Base-by-base conservation (phyloP, 805 yeast genomes). In the Dipodascus geniculatus region DNA sequence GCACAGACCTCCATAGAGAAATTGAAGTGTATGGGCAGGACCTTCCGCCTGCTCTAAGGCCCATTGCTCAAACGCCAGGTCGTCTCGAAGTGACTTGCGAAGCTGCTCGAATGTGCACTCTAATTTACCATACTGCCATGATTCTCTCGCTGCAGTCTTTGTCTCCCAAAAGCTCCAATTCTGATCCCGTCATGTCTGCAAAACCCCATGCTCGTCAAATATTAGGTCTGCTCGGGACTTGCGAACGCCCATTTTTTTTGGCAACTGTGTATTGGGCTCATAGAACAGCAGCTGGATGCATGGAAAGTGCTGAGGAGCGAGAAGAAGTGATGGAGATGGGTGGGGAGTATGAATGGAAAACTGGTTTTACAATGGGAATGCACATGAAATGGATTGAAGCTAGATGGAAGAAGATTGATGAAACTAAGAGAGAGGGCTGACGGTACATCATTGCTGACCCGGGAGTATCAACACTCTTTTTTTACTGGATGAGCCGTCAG, bases 211-310 rank as follows among this genome's bases (percentile, higher is more conserved):
- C 44, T 11, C 17, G 44, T n/a, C 4, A 16, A 38, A 38, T 38
- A 6, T 38, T 38, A 16, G 44, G 44, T 11, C 19, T 38, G 8
- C 14, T 38, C 6, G 4, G 20, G 8, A 38, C 44, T 17, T 38
- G 44, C 14, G 44, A 38, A 6, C 4, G 14, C 4, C 44, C 44
- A 11, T 38, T 38, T 38, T 38, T 38, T 6, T 6, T 38, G 4
- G 44, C 44, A 6, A 38, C 44, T n/a, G 19, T 38, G 20, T 38
- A 38, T n/a, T 38, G 44, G 44, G 23, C 49, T 22, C 17, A 47
- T 14, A 47, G 49, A 16, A 22, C 19, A 23, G 49, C 49, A 8
- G 49, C 49, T 22, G 49, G 28, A 9, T 47, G 49, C n/a, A 47
- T 47, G 49, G 49, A 47, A n/a, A 22, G 31, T 47, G 49, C 3